phyloP scores from a whole-genome alignment of 179 eudicot genomes.

The Heliamphora pulchella region DNA sequence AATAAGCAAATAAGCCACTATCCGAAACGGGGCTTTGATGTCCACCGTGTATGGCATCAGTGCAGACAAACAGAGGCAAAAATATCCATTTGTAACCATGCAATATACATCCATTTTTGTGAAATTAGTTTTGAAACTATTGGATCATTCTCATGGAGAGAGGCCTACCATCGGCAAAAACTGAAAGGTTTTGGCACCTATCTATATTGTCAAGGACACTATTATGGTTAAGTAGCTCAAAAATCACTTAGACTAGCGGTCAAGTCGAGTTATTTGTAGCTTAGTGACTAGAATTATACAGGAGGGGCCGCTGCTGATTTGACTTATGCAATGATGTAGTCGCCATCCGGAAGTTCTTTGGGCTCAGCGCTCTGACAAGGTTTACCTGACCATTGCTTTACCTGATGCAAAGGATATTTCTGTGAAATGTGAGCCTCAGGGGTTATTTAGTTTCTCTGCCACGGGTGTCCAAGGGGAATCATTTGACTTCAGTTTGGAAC shows the following conservation, averaged over 20 bases:
- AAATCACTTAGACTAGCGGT: neutral
- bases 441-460: constrained; percentile 62
- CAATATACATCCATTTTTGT: too few relatives aligned
- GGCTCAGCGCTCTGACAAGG: constrained; percentile 79
- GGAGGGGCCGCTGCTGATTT: neutral
- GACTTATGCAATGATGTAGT: constrained; percentile 29
- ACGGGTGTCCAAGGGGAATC: constrained; percentile 50
- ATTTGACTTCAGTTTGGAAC: constrained; percentile 53
- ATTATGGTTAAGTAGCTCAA: neutral
- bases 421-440: constrained; percentile 65
- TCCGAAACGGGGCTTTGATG: too few relatives aligned
- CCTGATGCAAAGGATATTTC: constrained; percentile 76
- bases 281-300: neutral
- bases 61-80: too few relatives aligned
- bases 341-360: constrained; percentile 72
- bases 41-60: too few relatives aligned
- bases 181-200: neutral
- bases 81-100: too few relatives aligned
- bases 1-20: too few relatives aligned
- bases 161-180: neutral
- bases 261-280: neutral
- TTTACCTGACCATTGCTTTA: constrained; percentile 61
- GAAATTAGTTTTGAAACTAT: neutral
- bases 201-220: neutral
- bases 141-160: too few relatives aligned